phyloP scores from a whole-genome alignment of 1,284 basidiomycete genomes.

The Cryptococcus hybrid region DNA sequence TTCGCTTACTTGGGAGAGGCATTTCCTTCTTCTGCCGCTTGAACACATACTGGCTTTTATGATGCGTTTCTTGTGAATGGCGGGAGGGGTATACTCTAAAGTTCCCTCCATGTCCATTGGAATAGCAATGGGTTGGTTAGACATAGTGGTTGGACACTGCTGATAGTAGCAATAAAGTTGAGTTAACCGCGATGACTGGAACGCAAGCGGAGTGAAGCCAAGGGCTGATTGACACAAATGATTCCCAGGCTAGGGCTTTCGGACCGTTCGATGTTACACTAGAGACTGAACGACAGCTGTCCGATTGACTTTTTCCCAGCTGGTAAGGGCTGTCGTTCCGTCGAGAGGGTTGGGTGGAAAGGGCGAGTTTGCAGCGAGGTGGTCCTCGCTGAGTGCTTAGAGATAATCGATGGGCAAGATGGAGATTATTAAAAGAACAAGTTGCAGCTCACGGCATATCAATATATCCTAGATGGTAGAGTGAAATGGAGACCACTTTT shows the following conservation, averaged over 20 bases:
- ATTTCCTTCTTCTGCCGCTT: slow-evolving; percentile 21
- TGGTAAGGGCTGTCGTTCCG: no score
- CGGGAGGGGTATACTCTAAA: not conserved
- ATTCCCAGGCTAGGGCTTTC: not conserved
- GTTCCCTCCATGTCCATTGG: not conserved
- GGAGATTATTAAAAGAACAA: no score
- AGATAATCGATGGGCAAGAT: no score
- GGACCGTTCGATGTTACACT: no score
- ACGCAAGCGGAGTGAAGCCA: not conserved
- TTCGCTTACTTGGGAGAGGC: slow-evolving; percentile 18
- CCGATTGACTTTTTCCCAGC: no score
- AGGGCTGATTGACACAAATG: not conserved
- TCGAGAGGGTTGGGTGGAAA: no score
- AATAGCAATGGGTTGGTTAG: not conserved
- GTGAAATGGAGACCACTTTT: no score
- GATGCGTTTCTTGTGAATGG: not conserved
- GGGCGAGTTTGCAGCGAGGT: no score
- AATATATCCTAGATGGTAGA: no score
- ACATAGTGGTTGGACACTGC: not conserved
- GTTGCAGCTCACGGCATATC: no score
- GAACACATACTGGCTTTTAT: slow-evolving; percentile 14
- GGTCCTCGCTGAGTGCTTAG: no score
- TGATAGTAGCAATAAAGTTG: not conserved
- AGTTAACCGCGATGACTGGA: not conserved
- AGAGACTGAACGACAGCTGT: no score